Evolutionary conservation across 2,329 filamentous ascomycete genomes (phyloP).

Genomic region (Colletotrichum eleusines): DNA sequence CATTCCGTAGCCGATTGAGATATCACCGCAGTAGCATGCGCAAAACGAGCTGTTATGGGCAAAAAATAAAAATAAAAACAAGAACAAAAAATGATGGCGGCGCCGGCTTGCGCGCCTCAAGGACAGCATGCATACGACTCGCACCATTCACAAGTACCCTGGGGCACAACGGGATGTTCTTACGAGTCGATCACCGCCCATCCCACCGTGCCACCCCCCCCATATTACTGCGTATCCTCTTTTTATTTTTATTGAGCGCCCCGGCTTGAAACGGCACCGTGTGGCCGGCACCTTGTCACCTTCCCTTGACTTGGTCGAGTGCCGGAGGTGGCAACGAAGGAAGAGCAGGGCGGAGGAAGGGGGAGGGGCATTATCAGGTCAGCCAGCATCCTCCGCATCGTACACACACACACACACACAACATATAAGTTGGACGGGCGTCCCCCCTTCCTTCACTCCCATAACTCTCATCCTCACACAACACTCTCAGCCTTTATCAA

Average conservation of each 20-base stretch:
- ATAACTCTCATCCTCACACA: not conserved
- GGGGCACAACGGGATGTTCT: not conserved
- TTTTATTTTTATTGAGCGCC: not conserved
- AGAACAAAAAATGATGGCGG: not conserved
- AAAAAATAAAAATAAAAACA: not conserved
- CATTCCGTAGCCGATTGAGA: not conserved
- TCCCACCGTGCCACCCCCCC: not conserved
- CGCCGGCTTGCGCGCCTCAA: conserved; percentile 5
- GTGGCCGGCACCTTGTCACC: conserved; percentile 4
- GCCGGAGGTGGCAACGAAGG: conserved; percentile 3
- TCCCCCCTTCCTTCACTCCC: not conserved
- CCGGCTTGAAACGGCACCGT: conserved; percentile 18
- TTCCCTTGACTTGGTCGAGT: not conserved
- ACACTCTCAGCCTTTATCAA: conserved; percentile 20
- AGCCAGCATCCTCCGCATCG: conserved; percentile 16
- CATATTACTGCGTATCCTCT: not conserved
- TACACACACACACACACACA: not conserved
- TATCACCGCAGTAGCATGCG: conserved; percentile 9
- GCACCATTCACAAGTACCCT: conserved; percentile 17
- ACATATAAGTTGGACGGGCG: conserved; percentile 32
- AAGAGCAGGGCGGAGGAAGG: not conserved
- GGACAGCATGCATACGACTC: conserved; percentile 26
- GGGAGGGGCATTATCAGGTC: conserved; percentile 17
- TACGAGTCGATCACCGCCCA: not conserved
- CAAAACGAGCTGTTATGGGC: conserved; percentile 19